phyloP scores from a whole-genome alignment of 352 stramenopile genomes.

The Globisporangium nagaii region DNA sequence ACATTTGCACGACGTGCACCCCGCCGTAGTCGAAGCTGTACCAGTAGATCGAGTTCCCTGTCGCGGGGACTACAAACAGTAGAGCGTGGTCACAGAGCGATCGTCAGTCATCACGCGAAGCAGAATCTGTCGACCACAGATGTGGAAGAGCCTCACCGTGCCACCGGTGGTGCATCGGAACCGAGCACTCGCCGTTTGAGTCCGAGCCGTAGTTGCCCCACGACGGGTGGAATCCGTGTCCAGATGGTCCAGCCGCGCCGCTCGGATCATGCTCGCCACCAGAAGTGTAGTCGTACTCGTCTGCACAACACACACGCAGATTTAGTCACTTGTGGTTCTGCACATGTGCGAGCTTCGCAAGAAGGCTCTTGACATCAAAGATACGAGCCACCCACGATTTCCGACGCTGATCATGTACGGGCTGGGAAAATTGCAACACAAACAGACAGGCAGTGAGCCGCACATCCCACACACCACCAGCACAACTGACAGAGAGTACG shows the following conservation, averaged over 20 bases:
- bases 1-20: slow-evolving; percentile 89
- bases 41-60: slow-evolving; percentile 72
- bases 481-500: not conserved
- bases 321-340: no score
- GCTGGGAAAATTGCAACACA: slow-evolving; percentile 18
- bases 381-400: slow-evolving; percentile 41
- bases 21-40: slow-evolving; percentile 88
- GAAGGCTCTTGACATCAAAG: no score
- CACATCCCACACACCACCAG: not conserved
- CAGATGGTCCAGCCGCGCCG: slow-evolving; percentile 28
- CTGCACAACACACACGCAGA: not conserved
- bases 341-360: no score
- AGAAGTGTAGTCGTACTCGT: slow-evolving; percentile 65
- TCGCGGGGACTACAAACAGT: slow-evolving; percentile 34
- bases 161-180: slow-evolving; percentile 64
- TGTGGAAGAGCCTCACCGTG: slow-evolving; percentile 45
- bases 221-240: slow-evolving; percentile 46
- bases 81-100: not conserved
- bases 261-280: slow-evolving; percentile 55
- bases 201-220: slow-evolving; percentile 73
- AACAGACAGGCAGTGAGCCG: not conserved
- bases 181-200: slow-evolving; percentile 56
- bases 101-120: not conserved
- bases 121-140: no score
- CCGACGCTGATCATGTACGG: slow-evolving; percentile 82